Evolutionary conservation across 2,329 filamentous ascomycete species (phyloP), one percentile per base, ranked within the genome.

Genomic region (Parasarocladium wereldwijsianum): DNA sequence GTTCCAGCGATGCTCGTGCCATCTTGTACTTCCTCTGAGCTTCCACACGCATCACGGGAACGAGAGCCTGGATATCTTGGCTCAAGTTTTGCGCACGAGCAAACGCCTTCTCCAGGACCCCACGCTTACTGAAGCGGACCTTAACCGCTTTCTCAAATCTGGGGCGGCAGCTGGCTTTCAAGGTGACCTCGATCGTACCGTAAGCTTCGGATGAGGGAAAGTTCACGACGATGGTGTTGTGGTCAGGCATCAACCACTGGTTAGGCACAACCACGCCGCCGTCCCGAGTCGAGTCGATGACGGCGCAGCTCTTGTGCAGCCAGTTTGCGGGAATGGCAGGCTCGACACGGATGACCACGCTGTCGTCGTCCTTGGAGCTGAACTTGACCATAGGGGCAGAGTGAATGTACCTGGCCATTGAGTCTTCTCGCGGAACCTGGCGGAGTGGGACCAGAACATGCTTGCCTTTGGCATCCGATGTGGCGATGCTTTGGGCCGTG

Each of bases 101-200:
- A 5, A 64, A 37, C 10, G 55, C 57, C 22, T 59, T 56, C 9
- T 51, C 53, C 24, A 66, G 45, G 11, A 57, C 47, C 14, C 58
- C 52, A n/a, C n/a, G n/a, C 43, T 52, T 62, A 26, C 69, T 67
- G 46, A 77, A 72, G 44, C 74, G 64, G 17, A 77, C 51, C 22
- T 63, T 60, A 44, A 76, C 69, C 1, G 64, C 65, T 50, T 76
- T 70, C 41, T 68, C 68, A 37, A 76, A 58, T 45, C 62, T 67
- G 15, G 73, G 73, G 36, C 65, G 66, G 32, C 61, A 67, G 10
- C 59, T 68, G 1, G 71, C 71, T 32, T 64, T 55, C 20, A 78
- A 59, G 3, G 64, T 62, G 25, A 78, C 56, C 31, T 67, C 67
- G 29, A 77, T 47, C 21, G 68, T 46, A 18, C 72, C 73, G 36